These are phyloP conservation scores for Gamarada debralockiae DNA, from an alignment of 495 filamentous ascomycete species.

Conservation along the genomic window DNA sequence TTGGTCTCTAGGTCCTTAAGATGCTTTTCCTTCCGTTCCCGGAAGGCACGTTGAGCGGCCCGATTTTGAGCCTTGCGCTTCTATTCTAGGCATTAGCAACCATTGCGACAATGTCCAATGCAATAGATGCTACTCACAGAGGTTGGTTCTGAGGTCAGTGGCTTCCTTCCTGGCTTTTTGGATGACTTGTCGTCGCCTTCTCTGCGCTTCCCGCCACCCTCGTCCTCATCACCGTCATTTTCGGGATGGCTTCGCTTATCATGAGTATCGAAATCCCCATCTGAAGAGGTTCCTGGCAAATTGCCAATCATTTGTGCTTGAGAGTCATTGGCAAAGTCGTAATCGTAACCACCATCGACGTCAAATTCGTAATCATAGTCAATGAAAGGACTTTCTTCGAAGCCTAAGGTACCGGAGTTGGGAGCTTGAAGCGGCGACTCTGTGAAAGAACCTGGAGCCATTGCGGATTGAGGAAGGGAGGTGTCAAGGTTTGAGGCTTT, in stretches of 20 bases:
- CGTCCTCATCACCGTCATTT: slow-evolving; percentile 64
- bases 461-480: slow-evolving; percentile 13
- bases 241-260: slow-evolving; percentile 80
- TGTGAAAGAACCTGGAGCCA: slow-evolving; percentile 50
- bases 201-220: slow-evolving; percentile 69
- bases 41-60: slow-evolving; percentile 93
- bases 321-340: slow-evolving; percentile 55
- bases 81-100: slow-evolving; percentile 45
- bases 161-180: slow-evolving; percentile 97
- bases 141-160: slow-evolving; percentile 89
- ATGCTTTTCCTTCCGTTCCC: slow-evolving; percentile 97
- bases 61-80: slow-evolving; percentile 99
- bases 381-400: slow-evolving; percentile 75
- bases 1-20: slow-evolving; percentile 94
- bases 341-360: slow-evolving; percentile 56
- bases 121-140: slow-evolving; percentile 60
- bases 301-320: slow-evolving; percentile 71
- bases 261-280: slow-evolving; percentile 62
- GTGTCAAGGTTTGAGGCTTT: slow-evolving; percentile 5
- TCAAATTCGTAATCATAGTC: slow-evolving; percentile 74
- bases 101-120: slow-evolving; percentile 7
- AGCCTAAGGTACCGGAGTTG: slow-evolving; percentile 40
- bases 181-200: slow-evolving; percentile 71
- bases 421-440: slow-evolving; percentile 47
- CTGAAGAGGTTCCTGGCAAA: slow-evolving; percentile 53